Percentiles rank a stretch among this genome's conserved stretches.
phyloP scores from a whole-genome alignment of 2,329 filamentous ascomycete species.

The Gnomoniopsis sp. region DNA sequence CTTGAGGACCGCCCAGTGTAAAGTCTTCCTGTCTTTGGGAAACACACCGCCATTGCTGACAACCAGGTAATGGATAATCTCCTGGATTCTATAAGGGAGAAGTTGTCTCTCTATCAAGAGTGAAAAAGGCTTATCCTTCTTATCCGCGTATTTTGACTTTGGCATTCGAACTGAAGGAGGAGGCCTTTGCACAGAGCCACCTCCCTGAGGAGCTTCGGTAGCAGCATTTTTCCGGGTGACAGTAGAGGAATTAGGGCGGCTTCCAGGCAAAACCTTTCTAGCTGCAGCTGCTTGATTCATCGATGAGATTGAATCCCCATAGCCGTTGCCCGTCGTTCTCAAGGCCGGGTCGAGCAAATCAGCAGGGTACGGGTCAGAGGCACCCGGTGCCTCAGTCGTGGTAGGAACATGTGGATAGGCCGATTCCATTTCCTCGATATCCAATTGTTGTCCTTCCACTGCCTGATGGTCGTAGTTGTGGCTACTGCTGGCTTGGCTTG shows the following conservation, averaged over 20 bases:
- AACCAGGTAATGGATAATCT: slow-evolving; percentile 40
- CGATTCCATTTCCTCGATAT: not conserved
- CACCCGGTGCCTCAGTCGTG: not conserved
- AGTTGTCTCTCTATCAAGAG: slow-evolving; percentile 3
- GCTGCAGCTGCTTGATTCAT: not conserved
- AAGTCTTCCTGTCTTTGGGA: slow-evolving; percentile 42
- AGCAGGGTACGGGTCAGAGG: slow-evolving; percentile 9
- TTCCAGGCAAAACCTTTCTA: not conserved
- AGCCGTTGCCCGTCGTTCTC: not conserved
- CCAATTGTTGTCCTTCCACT: not conserved
- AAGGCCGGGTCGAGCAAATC: slow-evolving; percentile 3
- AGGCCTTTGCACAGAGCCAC: slow-evolving; percentile 4
- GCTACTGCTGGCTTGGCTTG: not conserved
- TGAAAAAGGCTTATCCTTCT: slow-evolving; percentile 9
- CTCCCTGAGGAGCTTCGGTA: not conserved
- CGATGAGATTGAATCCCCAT: not conserved
- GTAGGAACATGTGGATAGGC: not conserved
- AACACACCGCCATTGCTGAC: slow-evolving; percentile 43
- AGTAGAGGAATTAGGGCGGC: not conserved
- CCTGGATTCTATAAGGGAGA: slow-evolving; percentile 31
- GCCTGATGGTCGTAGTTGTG: not conserved
- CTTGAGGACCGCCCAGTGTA: slow-evolving; percentile 45
- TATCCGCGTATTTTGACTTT: not conserved
- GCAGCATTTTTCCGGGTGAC: not conserved
- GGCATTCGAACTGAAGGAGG: not conserved